Base-by-base conservation (phyloP, 176 grass and related monocot genomes). In the Bonia amplexicaulis region DNA sequence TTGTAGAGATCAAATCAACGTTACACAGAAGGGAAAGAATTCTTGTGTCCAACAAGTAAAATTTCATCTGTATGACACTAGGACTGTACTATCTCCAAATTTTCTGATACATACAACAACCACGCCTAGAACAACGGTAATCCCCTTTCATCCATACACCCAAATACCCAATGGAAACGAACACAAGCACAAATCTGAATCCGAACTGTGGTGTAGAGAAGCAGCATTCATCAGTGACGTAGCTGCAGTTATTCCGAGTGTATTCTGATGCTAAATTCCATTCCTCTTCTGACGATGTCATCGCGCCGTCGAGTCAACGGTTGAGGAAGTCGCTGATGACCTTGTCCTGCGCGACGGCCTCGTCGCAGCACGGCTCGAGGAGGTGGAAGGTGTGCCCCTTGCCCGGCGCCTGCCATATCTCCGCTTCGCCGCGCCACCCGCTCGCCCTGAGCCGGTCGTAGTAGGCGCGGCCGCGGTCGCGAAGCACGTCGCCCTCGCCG, bases 371-470 rank as follows among this genome's bases (percentile, higher is more conserved):
- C 0, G 88, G 88, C 66, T 90, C 88, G 0, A 90, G 84, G 66
- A 90, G 84, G 88, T 90, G 88, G 84, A 90, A 90, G 4, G 88
- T 90, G 79, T 90, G 88, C 2, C 88, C 84, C 73, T 90, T 90
- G 22, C 6, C 26, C 3, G 84, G 84, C 84, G 84, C 84, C 84
- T 90, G 84, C 88, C 88, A 90, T 2, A 90, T 78, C 73, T 82
- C 84, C 1, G 73, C 84, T 66, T 86, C 79, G 39, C 88, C 88
- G 58, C 54, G 41, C 88, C 88, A 90, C 12, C 79, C 84, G 84
- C 88, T 86, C 7, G 73, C 73, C 58, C 3, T 78, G 84, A 90
- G 84, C 46, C 58, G 79, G 66, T 90, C 88, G 84, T 82, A 78
- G 88, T 90, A 90, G 0, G 60, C 41, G 68, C 68, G 89, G 85